Percentiles rank a stretch among this genome's conserved stretches.
Conservation (phyloP, 805 yeast genomes). For the Pichia kluyveri region DNA sequence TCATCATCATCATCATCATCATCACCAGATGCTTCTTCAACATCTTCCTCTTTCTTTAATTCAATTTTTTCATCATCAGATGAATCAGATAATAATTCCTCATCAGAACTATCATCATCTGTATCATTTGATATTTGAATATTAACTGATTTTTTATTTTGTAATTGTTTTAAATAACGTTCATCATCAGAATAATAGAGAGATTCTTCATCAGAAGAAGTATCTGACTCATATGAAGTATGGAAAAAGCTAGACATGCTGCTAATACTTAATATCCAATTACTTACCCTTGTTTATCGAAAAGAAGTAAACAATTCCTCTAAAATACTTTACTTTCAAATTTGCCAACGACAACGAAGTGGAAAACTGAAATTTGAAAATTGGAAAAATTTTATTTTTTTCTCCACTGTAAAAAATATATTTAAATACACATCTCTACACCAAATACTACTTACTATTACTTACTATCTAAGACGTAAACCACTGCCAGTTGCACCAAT, state of each 20-base stretch:
- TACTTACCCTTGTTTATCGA: no score
- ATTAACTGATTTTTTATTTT: background rate
- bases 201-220: slow-evolving; percentile 43
- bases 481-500: slow-evolving; percentile 94
- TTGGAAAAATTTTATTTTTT: no score
- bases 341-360: no score
- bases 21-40: background rate
- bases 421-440: no score
- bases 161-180: slow-evolving; percentile 28
- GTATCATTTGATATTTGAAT: slow-evolving; percentile 4
- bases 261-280: no score
- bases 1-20: slow-evolving; percentile 10
- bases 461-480: slow-evolving; percentile 38
- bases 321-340: no score
- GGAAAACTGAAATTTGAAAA: no score
- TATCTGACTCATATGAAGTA: slow-evolving; percentile 43
- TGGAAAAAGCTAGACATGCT: slow-evolving; percentile 89
- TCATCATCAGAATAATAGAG: slow-evolving; percentile 55
- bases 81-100: slow-evolving; percentile 8
- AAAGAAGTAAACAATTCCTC: no score
- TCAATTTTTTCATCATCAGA: slow-evolving; percentile 1
- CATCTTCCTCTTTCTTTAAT: background rate
- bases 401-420: no score
- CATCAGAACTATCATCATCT: slow-evolving; percentile 5
- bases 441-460: no score